Evolutionary conservation across 208 protist species (phyloP), one percentile per base, ranked within the genome.

Genomic region (Leishmania lainsoni): DNA sequence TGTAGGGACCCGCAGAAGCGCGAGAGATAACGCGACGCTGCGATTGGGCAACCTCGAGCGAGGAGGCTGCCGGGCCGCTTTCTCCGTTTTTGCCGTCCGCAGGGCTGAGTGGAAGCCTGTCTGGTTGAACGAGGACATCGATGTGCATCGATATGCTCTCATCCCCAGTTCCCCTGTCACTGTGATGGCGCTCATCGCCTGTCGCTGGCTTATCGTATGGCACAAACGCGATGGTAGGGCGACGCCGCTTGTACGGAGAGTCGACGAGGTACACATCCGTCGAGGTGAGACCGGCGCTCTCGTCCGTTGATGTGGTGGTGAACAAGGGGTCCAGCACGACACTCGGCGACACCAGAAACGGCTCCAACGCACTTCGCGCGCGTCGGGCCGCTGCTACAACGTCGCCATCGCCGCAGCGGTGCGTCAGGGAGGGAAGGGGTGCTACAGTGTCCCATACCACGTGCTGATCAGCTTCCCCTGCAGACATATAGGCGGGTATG

Each of bases 211-310:
- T 83, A 81, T 97, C 93, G 42, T 86, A 84, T 1, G 92, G 84
- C 59, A 79, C 29, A 45, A 95, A 83, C 17, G 65, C 63, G 73
- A 97, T 79, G 4, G 89, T 91, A 0, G 88, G 78, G 32, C 75
- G 79, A 26, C 93, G 84, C 12, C 85, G 54, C 3, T 83, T 82
- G 80, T 90, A 97, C 14, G 90, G 89, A 51, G 91, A 94, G 26
- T 77, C 75, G 35, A 83, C 63, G 29, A 95, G 73, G 22, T 73
- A 69, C 4, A 95, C 82, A 20, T 69, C 68, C 14, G 66, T 76
- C 6, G 29, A 63, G 10, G 76, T 63, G 29, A 85, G 51, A 0
- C 58, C 76, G 3, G 39, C 76, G 9, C 39, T 61, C 5, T 48
- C 61, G 59, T 66, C 81, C 1, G 48, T 20, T 12, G 69, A 66